Evolutionary conservation across 108 stramenopile species (phyloP).

Genomic region (Pseudonitzschia multiseries): DNA sequence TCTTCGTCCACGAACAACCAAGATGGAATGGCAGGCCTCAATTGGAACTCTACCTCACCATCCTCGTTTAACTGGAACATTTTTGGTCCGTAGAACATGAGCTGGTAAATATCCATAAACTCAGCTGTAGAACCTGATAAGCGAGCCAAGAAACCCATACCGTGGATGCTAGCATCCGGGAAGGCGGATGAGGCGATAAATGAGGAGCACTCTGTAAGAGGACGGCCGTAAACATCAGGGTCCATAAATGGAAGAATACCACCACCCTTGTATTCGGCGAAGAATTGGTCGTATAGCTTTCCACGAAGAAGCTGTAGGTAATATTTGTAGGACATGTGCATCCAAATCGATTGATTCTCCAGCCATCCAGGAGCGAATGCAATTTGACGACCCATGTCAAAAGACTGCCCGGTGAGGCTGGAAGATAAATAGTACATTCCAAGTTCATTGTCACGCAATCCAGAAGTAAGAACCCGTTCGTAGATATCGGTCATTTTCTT

Average conservation of each 20-base stretch:
- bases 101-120: conserved; percentile 92
- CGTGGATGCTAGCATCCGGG: conserved; percentile 81
- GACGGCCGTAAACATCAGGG: conserved; percentile 87
- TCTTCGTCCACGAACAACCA: conserved; percentile 87
- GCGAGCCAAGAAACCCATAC: conserved; percentile 90
- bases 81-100: conserved; percentile 90
- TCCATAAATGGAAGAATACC: conserved; percentile 95
- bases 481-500: conserved; percentile 78
- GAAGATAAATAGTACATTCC: conserved; percentile 91
- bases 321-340: conserved; percentile 98
- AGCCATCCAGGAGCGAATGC: conserved; percentile 96
- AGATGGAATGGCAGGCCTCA: conserved; percentile 86
- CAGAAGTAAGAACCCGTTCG: conserved; percentile 73
- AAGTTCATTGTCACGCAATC: conserved; percentile 83
- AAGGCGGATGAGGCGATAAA: conserved; percentile 92
- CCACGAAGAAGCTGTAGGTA: conserved; percentile 93
- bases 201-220: conserved; percentile 91
- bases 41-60: conserved; percentile 73
- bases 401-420: conserved; percentile 86
- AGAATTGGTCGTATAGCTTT: conserved; percentile 92
- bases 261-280: conserved; percentile 82
- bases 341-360: conserved; percentile 96
- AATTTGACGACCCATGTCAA: conserved; percentile 96
- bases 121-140: conserved; percentile 95
- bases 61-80: conserved; percentile 74